Percentiles rank a stretch among this genome's conserved stretches.
Evolutionary conservation across 495 filamentous ascomycete species (phyloP).

Genomic region (Hyphodiscus hymeniophilus): DNA sequence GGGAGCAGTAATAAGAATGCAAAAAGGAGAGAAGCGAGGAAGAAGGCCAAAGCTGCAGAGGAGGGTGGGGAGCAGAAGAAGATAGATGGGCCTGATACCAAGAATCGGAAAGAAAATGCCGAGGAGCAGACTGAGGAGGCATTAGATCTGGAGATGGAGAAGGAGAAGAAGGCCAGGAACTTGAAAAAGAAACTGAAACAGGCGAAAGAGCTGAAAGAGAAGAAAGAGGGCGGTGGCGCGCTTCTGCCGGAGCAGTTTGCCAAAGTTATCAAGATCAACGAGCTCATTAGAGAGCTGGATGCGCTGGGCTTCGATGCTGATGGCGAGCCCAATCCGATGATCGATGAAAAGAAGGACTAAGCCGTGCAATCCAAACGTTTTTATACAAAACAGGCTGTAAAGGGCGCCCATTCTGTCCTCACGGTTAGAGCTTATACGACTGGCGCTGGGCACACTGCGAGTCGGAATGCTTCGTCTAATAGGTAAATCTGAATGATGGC

Average conservation of each 20-base stretch:
- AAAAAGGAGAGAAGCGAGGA: slow-evolving; percentile 84
- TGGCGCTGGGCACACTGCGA: too few species aligned
- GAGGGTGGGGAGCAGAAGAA: slow-evolving; percentile 22
- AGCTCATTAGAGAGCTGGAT: slow-evolving; percentile 84
- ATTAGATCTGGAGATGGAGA: slow-evolving; percentile 64
- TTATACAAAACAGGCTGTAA: neutral
- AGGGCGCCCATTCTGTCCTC: too few species aligned
- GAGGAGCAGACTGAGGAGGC: slow-evolving; percentile 27
- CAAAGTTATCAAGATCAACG: slow-evolving; percentile 94
- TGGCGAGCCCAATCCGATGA: slow-evolving; percentile 29
- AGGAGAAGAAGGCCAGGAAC: slow-evolving; percentile 85
- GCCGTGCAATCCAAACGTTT: neutral
- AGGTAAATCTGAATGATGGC: too few species aligned
- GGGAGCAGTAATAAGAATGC: slow-evolving; percentile 77
- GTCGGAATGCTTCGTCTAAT: too few species aligned
- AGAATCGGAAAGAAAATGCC: slow-evolving; percentile 20
- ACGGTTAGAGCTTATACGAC: too few species aligned
- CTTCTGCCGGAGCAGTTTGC: slow-evolving; percentile 92
- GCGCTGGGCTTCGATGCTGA: slow-evolving; percentile 71
- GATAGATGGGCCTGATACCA: slow-evolving; percentile 26
- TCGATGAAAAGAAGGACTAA: slow-evolving; percentile 4
- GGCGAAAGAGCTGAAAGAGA: slow-evolving; percentile 80
- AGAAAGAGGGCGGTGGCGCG: slow-evolving; percentile 77
- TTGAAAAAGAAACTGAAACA: slow-evolving; percentile 96
- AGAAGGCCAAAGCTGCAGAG: slow-evolving; percentile 62